Percentiles rank a stretch among this genome's conserved stretches.
Conservation (phyloP, 306 rosid genomes). For the Casuarina equisetifolia region DNA sequence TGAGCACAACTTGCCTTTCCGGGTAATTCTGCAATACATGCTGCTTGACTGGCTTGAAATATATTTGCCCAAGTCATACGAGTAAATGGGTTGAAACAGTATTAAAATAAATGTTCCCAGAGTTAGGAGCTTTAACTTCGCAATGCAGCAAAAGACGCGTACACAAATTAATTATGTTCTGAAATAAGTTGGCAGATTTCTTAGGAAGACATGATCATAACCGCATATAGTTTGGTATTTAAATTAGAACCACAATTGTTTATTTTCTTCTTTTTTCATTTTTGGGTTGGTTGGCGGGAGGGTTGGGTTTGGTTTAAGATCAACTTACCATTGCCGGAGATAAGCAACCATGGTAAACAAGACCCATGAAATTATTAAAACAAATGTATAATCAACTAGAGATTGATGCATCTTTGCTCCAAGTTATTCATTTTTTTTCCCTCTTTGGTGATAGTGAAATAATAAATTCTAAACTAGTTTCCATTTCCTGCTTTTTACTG, state of each 20-base stretch:
- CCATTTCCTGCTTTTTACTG: too few species aligned
- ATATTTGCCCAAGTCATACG: constrained; percentile 1
- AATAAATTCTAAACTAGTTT: not conserved
- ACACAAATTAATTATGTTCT: not conserved
- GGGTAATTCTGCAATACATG: constrained; percentile 52
- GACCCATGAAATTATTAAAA: too few species aligned
- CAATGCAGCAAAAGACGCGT: not conserved
- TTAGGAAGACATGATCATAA: not conserved
- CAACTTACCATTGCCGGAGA: too few species aligned
- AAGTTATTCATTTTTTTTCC: not conserved
- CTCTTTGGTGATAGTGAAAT: not conserved
- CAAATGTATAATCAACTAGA: too few species aligned
- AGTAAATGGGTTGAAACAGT: not conserved
- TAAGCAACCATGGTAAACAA: too few species aligned
- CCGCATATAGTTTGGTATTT: not conserved
- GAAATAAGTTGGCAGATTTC: too few species aligned
- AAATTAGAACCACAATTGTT: not conserved
- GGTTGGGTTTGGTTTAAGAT: not conserved
- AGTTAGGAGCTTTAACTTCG: not conserved
- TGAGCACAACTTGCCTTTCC: constrained; percentile 83
- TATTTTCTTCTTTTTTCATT: not conserved
- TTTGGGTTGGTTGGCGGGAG: not conserved
- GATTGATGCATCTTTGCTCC: too few species aligned
- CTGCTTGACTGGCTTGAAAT: constrained; percentile 10
- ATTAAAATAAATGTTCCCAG: not conserved